phyloP scores from a whole-genome alignment of 2,329 filamentous ascomycete genomes.

The Rhynchosporium graminicola region DNA sequence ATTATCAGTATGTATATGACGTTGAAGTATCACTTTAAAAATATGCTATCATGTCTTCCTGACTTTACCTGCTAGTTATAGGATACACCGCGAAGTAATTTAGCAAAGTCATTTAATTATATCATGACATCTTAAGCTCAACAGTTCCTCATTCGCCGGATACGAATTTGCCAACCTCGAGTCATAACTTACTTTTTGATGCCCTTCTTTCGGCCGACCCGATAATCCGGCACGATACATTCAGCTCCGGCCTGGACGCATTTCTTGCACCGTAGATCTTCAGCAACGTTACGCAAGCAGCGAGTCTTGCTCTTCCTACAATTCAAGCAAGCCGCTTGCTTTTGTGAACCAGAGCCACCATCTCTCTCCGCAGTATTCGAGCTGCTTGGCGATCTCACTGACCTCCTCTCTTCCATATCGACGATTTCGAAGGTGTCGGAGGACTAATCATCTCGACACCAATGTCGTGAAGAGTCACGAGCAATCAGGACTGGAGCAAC shows the following conservation, averaged over 20 bases:
- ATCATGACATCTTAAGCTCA: too few relatives aligned
- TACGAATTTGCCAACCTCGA: neutral
- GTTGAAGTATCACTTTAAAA: too few relatives aligned
- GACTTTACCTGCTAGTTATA: too few relatives aligned
- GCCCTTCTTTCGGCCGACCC: constrained; percentile 72
- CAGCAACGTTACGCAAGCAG: constrained; percentile 56
- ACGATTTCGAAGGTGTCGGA: constrained; percentile 5
- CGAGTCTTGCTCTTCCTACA: constrained; percentile 70
- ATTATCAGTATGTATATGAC: too few relatives aligned
- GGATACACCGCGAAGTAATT: too few relatives aligned
- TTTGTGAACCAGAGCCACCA: constrained; percentile 19
- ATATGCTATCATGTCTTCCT: too few relatives aligned
- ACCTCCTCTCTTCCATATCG: constrained; percentile 25
- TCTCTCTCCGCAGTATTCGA: constrained; percentile 29
- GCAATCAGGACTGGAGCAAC: too few relatives aligned
- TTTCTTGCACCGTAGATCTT: constrained; percentile 58
- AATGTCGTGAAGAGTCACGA: too few relatives aligned
- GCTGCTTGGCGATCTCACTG: constrained; percentile 31
- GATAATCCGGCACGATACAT: constrained; percentile 71
- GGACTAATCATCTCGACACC: constrained; percentile 15
- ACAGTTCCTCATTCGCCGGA: too few relatives aligned
- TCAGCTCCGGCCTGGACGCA: constrained; percentile 59
- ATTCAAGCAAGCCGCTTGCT: constrained; percentile 58
- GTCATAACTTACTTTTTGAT: constrained; percentile 65
- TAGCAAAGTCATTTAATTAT: too few relatives aligned